Base-by-base conservation (phyloP, 495 filamentous ascomycete species). In the Daldinia caldariorum region DNA sequence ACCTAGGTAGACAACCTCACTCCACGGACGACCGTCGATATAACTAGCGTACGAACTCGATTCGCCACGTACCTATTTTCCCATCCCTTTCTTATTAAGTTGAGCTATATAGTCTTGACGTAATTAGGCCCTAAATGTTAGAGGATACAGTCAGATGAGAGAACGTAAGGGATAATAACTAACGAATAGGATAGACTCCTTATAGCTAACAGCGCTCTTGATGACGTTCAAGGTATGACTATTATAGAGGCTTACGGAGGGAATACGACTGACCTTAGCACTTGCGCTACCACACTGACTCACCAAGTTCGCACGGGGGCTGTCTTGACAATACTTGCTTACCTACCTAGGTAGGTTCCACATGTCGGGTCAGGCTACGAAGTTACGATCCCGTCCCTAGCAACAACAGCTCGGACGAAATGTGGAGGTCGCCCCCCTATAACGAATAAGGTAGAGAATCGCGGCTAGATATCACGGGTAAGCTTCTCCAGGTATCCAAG, bases 251-350 rank as follows among this genome's bases (percentile, higher is more conserved):
- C 43, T 47, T 47, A 47, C 43, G 43, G 12, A 47, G 16, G 18
- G 26, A 14, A 31, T 39, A 62, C 22, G 35, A 3, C 43, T 47
- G 20, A 22, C 18, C 3, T 26, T 26, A n/a, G 20, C 8, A 8
- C 18, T 47, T 50, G 64, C 69, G 50, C 61, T 56, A 61, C 64
- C 45, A 61, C 58, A 67, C 58, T 37, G 47, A 56, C 39, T 41
- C 53, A 60, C 61, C 65, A 51, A 68, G 61, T 10, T 60, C 51
- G 55, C 51, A 61, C 70, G 69, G 65, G 70, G 70, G 1, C 61
- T 69, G 43, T 43, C 65, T 69, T 38, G 69, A 37, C 58, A 39
- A 51, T n/a, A n/a, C n/a, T n/a, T n/a, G n/a, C n/a, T n/a, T n/a
- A n/a, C n/a, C n/a, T n/a, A n/a, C n/a, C n/a, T n/a, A n/a, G n/a